Evolutionary conservation across 192 early-diverging fungal species (phyloP).

Genomic region (Rhizoclosmatium globosum): DNA sequence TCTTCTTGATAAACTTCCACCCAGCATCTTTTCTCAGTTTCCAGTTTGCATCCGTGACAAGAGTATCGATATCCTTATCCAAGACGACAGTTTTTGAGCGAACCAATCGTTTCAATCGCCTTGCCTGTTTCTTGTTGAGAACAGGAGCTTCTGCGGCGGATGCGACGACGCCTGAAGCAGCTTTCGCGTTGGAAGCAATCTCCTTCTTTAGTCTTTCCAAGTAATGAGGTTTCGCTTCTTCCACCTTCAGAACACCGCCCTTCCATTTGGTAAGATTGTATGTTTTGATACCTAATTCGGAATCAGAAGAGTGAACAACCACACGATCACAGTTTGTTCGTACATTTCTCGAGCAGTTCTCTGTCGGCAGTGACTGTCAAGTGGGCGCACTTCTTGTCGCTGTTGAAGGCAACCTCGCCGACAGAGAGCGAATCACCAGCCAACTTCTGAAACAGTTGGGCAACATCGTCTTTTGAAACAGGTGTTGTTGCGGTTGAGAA

Average conservation of each 20-base stretch:
- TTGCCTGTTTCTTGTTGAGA: not conserved
- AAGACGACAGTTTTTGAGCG: not conserved
- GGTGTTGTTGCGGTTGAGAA: not conserved
- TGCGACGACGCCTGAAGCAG: not conserved
- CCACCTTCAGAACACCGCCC: conserved; percentile 8
- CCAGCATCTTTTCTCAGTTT: not conserved
- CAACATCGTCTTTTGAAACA: not conserved
- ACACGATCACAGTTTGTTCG: not conserved
- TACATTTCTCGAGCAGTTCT: not conserved
- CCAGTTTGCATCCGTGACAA: conserved; percentile 22
- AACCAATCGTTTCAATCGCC: conserved; percentile 22
- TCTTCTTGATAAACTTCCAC: conserved; percentile 18
- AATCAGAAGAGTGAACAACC: not conserved
- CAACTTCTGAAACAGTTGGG: not conserved
- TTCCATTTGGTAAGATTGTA: conserved; percentile 19
- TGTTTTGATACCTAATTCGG: not conserved
- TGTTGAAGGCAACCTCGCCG: not conserved
- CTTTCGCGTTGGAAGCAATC: not conserved
- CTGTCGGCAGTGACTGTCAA: not conserved
- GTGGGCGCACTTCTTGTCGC: not conserved
- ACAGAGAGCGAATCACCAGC: not conserved
- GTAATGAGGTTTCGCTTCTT: conserved; percentile 21
- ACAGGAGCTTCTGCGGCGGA: not conserved
- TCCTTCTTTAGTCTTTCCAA: conserved; percentile 19
- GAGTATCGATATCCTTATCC: conserved; percentile 6